Evolutionary conservation across 1,284 basidiomycete genomes (phyloP).

Genomic region (Melampsora occidentalis): DNA sequence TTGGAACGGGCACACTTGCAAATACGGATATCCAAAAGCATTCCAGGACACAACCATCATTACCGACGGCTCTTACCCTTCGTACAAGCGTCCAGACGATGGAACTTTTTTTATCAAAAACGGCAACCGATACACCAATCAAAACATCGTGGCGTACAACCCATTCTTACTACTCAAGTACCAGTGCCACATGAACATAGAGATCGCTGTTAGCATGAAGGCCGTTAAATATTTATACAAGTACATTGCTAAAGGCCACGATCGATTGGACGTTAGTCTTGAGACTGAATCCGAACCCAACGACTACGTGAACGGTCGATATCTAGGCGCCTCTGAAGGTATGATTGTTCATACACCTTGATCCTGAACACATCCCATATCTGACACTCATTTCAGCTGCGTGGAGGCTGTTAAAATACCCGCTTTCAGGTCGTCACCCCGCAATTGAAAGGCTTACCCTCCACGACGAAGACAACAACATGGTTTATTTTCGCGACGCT

Average conservation of each 20-base stretch:
- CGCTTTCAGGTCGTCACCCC: too few species aligned
- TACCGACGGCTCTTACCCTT: slow-evolving; percentile 55
- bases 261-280: slow-evolving; percentile 52
- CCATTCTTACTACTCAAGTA: slow-evolving; percentile 50
- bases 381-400: too few species aligned
- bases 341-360: slow-evolving; percentile 47
- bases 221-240: slow-evolving; percentile 59
- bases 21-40: slow-evolving; percentile 57
- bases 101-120: slow-evolving; percentile 44
- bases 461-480: too few species aligned
- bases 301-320: slow-evolving; percentile 54
- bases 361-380: too few species aligned
- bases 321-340: slow-evolving; percentile 55
- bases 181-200: too few species aligned
- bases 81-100: slow-evolving; percentile 40
- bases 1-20: slow-evolving; percentile 57
- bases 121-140: slow-evolving; percentile 50
- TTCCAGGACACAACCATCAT: slow-evolving; percentile 55
- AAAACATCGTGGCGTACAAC: slow-evolving; percentile 56
- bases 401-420: too few species aligned
- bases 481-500: too few species aligned
- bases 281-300: slow-evolving; percentile 53
- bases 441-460: too few species aligned
- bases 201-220: slow-evolving; percentile 53
- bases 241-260: slow-evolving; percentile 59